Conservation (phyloP, 2,329 filamentous ascomycete genomes). For the Aspergillus ochraceus region DNA sequence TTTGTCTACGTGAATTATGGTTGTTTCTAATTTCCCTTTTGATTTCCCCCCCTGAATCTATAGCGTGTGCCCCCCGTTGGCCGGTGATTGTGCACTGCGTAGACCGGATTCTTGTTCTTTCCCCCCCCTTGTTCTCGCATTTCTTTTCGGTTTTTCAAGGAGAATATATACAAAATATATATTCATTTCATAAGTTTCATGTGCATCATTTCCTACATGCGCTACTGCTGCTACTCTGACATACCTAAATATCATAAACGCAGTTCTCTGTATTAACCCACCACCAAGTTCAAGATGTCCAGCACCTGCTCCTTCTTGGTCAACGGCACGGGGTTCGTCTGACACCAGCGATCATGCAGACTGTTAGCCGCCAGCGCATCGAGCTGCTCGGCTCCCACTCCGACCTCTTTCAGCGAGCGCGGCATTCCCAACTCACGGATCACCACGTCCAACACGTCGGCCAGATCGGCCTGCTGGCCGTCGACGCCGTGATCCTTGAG, state of each 20-base stretch:
- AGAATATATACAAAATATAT: not conserved
- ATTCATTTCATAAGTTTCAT: not conserved
- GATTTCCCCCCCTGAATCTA: slow-evolving; percentile 7
- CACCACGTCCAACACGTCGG: slow-evolving; percentile 54
- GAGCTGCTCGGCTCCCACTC: slow-evolving; percentile 50
- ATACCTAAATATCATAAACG: not conserved
- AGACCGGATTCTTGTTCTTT: slow-evolving; percentile 5
- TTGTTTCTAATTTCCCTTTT: not conserved
- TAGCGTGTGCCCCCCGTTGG: slow-evolving; percentile 1
- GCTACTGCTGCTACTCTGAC: not conserved
- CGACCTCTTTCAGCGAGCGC: slow-evolving; percentile 53
- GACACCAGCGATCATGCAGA: slow-evolving; percentile 52
- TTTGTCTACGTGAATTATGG: slow-evolving; percentile 2
- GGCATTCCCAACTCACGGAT: slow-evolving; percentile 56
- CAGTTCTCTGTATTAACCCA: slow-evolving; percentile 5
- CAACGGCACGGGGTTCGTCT: slow-evolving; percentile 53
- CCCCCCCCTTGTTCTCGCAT: not conserved
- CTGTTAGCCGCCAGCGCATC: slow-evolving; percentile 51
- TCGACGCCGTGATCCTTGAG: slow-evolving; percentile 33
- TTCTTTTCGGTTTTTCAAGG: not conserved
- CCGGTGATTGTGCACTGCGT: not conserved
- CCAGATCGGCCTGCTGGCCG: slow-evolving; percentile 41
- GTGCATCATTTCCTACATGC: not conserved
- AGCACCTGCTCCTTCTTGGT: slow-evolving; percentile 50
- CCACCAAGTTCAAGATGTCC: slow-evolving; percentile 51